These are phyloP conservation scores for Solanum hybrid DNA, from an alignment of 305 asterid genomes.

Conservation along the genomic window DNA sequence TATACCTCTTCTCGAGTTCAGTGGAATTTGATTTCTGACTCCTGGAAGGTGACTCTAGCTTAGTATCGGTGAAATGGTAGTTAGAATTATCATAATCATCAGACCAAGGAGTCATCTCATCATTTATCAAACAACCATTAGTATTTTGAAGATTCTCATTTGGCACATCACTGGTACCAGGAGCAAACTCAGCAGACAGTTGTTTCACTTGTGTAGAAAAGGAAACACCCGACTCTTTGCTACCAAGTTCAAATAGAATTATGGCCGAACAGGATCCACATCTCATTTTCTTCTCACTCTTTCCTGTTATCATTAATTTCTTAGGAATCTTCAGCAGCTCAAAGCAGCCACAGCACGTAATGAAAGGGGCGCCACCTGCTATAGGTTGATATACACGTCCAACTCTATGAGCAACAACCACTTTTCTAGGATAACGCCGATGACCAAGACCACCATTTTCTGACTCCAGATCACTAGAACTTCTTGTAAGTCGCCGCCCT, in stretches of 20 bases:
- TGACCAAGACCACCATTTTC: conserved; percentile 39
- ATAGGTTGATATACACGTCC: conserved; percentile 40
- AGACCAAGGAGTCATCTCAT: conserved; percentile 24
- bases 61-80: conserved; percentile 14
- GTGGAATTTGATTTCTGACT: conserved; percentile 35
- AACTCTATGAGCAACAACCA: conserved; percentile 29
- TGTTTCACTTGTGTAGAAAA: conserved; percentile 37
- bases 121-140: conserved; percentile 29
- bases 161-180: conserved; percentile 37
- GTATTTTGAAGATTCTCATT: conserved; percentile 38
- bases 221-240: conserved; percentile 38
- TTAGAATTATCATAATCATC: conserved; percentile 35
- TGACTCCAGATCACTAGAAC: conserved; percentile 41
- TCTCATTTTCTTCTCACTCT: conserved; percentile 41
- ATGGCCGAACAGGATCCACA: conserved; percentile 82
- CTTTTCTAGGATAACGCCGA: conserved; percentile 36
- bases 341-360: conserved; percentile 69
- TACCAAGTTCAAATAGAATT: conserved; percentile 49
- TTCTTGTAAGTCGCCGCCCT: conserved; percentile 30
- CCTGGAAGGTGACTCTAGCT: conserved; percentile 22
- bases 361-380: conserved; percentile 83
- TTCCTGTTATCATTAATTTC: conserved; percentile 32
- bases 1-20: conserved; percentile 35
- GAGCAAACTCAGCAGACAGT: conserved; percentile 33
- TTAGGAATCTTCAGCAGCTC: conserved; percentile 60